phyloP scores from a whole-genome alignment of 2,329 filamentous ascomycete species.

The Fusarium chaquense region DNA sequence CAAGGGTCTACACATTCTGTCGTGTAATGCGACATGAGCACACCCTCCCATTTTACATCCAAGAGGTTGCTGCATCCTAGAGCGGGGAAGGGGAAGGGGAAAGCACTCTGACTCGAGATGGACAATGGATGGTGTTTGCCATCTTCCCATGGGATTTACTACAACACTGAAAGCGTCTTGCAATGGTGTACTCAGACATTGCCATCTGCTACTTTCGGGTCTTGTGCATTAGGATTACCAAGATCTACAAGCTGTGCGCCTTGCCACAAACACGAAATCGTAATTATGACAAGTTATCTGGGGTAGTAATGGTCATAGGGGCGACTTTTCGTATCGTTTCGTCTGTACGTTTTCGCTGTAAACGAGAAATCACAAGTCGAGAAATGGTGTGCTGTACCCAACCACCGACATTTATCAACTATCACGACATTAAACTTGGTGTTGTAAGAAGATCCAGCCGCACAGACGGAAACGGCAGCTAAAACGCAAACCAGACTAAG shows the following conservation, averaged over 20 bases:
- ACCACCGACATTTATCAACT: not conserved
- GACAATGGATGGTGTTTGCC: not conserved
- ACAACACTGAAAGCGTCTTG: not conserved
- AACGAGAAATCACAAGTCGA: not conserved
- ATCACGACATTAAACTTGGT: constrained; percentile 28
- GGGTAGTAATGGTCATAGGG: not conserved
- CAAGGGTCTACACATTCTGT: constrained; percentile 22
- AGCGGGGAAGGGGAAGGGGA: constrained; percentile 31
- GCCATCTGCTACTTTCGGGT: not conserved
- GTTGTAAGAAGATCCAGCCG: constrained; percentile 18
- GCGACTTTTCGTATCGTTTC: not conserved
- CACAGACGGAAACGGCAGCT: constrained; percentile 30
- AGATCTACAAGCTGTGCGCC: not conserved
- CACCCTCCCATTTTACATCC: constrained; percentile 14
- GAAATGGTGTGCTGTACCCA: not conserved
- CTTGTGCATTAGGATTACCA: constrained; percentile 5
- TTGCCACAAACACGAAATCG: not conserved
- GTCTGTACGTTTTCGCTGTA: no score
- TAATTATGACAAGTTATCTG: not conserved
- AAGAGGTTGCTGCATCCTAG: constrained; percentile 17
- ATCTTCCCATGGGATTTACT: not conserved
- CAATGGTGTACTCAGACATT: constrained; percentile 10
- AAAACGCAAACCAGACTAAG: constrained; percentile 1
- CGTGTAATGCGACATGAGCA: constrained; percentile 20
- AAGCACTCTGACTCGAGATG: constrained; percentile 14